phyloP scores from a whole-genome alignment of 2,329 filamentous ascomycete species.

The Hymenoscyphus infarciens region DNA sequence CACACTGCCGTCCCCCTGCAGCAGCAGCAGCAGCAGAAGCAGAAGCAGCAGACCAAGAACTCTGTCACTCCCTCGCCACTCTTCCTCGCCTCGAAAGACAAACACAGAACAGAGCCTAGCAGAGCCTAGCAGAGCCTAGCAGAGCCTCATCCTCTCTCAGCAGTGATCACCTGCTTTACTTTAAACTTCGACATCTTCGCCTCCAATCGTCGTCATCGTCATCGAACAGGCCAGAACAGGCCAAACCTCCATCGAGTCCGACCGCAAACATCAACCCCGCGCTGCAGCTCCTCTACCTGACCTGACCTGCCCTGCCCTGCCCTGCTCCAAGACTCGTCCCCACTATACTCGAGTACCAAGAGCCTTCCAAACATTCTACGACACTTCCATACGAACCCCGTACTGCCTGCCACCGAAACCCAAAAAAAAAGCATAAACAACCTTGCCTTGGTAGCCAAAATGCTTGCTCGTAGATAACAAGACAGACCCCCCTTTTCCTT shows the following conservation, averaged over 20 bases:
- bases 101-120: too few relatives aligned
- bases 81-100: neutral
- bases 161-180: too few relatives aligned
- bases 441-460: neutral
- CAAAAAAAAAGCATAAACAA: neutral
- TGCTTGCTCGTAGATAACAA: neutral
- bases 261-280: slow-evolving; percentile 1
- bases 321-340: neutral
- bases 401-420: neutral
- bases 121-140: too few relatives aligned
- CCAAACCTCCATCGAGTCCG: slow-evolving; percentile 1
- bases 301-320: neutral
- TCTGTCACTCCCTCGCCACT: neutral
- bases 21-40: too few relatives aligned
- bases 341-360: neutral
- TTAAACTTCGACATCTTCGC: neutral
- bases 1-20: too few relatives aligned
- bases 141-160: neutral
- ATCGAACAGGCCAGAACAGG: neutral
- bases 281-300: too few relatives aligned
- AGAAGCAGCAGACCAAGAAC: neutral
- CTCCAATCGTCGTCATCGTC: neutral
- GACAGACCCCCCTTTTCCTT: neutral
- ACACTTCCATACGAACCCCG: neutral
- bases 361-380: neutral